A percentile compares a stretch with the other conserved stretches of the same genome.
Evolutionary conservation across 2,329 filamentous ascomycete genomes (phyloP).

Genomic region (Passalora sequoiae): DNA sequence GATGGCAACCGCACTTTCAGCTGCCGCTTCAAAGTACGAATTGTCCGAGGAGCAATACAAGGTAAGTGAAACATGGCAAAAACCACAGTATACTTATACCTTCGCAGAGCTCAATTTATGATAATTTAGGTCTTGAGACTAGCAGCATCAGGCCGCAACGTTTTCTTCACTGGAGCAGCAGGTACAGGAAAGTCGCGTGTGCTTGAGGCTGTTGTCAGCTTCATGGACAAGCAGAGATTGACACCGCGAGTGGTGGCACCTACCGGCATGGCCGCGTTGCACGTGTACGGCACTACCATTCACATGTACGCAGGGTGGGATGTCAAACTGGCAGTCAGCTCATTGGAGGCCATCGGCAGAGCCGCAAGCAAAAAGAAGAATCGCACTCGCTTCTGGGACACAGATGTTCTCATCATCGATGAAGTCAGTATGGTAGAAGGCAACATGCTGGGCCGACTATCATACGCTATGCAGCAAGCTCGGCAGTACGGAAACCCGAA

Average conservation of each 20-base stretch:
- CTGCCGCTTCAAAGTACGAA: not conserved
- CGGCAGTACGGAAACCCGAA: conserved; percentile 1
- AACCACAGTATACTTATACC: too few relatives aligned
- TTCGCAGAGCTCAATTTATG: too few relatives aligned
- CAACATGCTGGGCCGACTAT: conserved; percentile 49
- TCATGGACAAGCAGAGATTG: conserved; percentile 27
- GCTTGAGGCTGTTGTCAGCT: conserved; percentile 44
- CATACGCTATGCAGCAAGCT: conserved; percentile 44
- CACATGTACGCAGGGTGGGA: conserved; percentile 52
- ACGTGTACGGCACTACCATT: conserved; percentile 8
- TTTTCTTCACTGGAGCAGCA: conserved; percentile 61
- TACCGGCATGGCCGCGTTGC: conserved; percentile 9
- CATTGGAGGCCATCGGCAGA: conserved; percentile 30
- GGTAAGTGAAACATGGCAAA: too few relatives aligned
- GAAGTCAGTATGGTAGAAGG: conserved; percentile 64
- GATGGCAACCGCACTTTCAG: not conserved
- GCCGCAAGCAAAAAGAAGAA: conserved; percentile 34
- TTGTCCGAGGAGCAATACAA: conserved; percentile 9
- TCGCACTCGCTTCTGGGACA: conserved; percentile 38
- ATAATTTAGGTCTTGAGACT: too few relatives aligned
- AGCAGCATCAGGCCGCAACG: conserved; percentile 46
- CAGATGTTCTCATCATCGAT: conserved; percentile 59
- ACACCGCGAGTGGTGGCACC: conserved; percentile 1
- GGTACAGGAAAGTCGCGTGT: conserved; percentile 57
- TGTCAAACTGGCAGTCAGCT: conserved; percentile 42